Conservation (phyloP, 306 rosid species). For the Cicer arietinum region DNA sequence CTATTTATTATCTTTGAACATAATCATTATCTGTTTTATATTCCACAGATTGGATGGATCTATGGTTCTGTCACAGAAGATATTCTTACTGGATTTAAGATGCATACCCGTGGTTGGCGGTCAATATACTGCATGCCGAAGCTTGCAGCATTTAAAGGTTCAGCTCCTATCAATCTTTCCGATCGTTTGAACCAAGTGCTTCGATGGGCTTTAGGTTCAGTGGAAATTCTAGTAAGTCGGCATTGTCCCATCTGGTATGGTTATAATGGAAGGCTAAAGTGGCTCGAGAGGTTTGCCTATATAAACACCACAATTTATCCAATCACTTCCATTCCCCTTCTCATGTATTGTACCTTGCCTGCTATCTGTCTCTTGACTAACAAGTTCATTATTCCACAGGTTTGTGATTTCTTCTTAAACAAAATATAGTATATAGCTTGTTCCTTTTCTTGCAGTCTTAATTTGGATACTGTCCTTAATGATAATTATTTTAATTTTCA, state of each 20-base stretch:
- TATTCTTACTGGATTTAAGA: slow-evolving; percentile 98
- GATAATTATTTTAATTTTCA: neutral
- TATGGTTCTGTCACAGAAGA: slow-evolving; percentile 99
- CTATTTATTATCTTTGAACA: neutral
- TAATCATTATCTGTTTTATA: slow-evolving; percentile 37
- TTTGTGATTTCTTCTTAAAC: slow-evolving; percentile 45
- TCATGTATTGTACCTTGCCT: slow-evolving; percentile 88
- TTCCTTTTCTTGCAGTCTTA: neutral
- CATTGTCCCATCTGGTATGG: slow-evolving; percentile 99
- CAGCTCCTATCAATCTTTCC: slow-evolving; percentile 98
- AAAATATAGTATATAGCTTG: neutral
- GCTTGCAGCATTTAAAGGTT: slow-evolving; percentile 94
- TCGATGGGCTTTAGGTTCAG: slow-evolving; percentile 97
- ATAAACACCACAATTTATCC: slow-evolving; percentile 98
- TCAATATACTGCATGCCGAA: slow-evolving; percentile 94
- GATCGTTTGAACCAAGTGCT: slow-evolving; percentile 99
- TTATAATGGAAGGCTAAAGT: slow-evolving; percentile 88
- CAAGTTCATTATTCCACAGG: slow-evolving; percentile 99
- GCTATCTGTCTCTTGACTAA: slow-evolving; percentile 96
- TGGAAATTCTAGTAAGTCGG: slow-evolving; percentile 91
- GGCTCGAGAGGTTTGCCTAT: slow-evolving; percentile 94
- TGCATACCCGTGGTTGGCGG: slow-evolving; percentile 99
- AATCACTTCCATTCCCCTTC: slow-evolving; percentile 89
- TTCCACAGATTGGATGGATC: slow-evolving; percentile 94
- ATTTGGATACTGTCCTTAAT: neutral